Base-by-base conservation (phyloP, 805 yeast species). In the Diddensiella transvaalensis region DNA sequence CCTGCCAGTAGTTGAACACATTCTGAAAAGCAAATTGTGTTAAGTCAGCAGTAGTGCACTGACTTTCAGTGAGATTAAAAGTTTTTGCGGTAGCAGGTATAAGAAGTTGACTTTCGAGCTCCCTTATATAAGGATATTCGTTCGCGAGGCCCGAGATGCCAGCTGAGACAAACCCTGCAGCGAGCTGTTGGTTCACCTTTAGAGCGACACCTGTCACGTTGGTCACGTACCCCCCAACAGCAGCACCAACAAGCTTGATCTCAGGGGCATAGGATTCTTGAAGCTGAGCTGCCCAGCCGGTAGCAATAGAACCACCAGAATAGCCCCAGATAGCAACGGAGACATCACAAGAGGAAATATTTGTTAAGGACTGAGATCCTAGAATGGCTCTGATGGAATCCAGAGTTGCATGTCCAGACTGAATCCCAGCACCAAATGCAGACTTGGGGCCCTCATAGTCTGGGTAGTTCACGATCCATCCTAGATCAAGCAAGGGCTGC, bases 281-380 rank as follows among this genome's bases (percentile, higher is more conserved):
- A 24, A 59, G 49, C 49, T 59, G 57, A 13, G 61, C 56, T 18
- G 64, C 62, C 60, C 62, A 58, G 8, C 95, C 96, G 19, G 89
- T 85, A 58, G 90, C 75, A 60, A 91, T 80, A 64, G 77, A 81
- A 57, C 79, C 75, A 53, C 83, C 88, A 49, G 79, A 79, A 60
- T 82, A 82, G 6, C 95, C 75, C 91, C 95, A 93, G 33, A 87
- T 86, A 13, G 95, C 96, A 58, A 86, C 87, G 35, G 22, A 32
- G 17, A 51, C 46, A 24, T 53, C 51, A 13, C 17, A n/a, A 6
- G 44, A 23, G 15, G 26, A 13, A 21, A 72, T 74, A 56, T 78
- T 79, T 17, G 55, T 49, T 39, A 45, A 21, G 36, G 43, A 30
- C 22, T 35, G 36, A 15, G 56, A 48, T 19, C 40, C 29, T 39